Conservation (phyloP, 116 monocot genomes). For the Phalaenopsis hybrid region DNA sequence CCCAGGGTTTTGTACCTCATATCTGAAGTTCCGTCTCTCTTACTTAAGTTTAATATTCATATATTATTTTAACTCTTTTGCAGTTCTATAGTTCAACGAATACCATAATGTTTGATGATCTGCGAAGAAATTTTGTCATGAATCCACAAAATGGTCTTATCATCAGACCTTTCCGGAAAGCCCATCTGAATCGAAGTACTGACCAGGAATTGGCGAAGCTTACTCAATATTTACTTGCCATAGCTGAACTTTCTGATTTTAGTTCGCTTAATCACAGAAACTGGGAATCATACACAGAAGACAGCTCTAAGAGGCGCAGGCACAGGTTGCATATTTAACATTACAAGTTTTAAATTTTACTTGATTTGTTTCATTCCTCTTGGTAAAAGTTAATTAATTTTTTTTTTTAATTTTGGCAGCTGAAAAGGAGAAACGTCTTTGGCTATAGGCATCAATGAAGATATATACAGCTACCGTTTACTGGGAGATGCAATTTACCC, state of each 20-base stretch:
- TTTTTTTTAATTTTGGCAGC: background rate
- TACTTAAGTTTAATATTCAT: background rate
- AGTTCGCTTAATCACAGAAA: slow-evolving; percentile 66
- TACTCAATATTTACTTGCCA: slow-evolving; percentile 76
- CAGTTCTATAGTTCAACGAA: slow-evolving; percentile 80
- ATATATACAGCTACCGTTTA: background rate
- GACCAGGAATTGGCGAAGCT: slow-evolving; percentile 80
- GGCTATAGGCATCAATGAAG: background rate
- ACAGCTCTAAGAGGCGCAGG: slow-evolving; percentile 46
- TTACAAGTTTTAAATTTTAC: background rate
- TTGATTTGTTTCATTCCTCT: background rate
- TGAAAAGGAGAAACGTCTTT: background rate
- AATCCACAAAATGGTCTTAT: slow-evolving; percentile 95
- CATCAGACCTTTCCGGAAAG: slow-evolving; percentile 77
- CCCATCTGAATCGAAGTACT: slow-evolving; percentile 64
- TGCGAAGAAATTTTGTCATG: slow-evolving; percentile 96
- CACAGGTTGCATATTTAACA: slow-evolving; percentile 30
- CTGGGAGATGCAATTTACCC: background rate
- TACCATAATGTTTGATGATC: slow-evolving; percentile 95
- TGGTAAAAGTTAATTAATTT: background rate
- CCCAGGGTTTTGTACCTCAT: slow-evolving; percentile 48
- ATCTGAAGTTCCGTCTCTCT: too few relatives aligned
- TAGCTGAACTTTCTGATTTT: slow-evolving; percentile 77
- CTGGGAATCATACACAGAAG: slow-evolving; percentile 74
- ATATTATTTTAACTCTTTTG: slow-evolving; percentile 20